These are phyloP conservation scores for Alternaria ventricosa DNA, from an alignment of 2,329 filamentous ascomycete genomes.

Conservation along the genomic window DNA sequence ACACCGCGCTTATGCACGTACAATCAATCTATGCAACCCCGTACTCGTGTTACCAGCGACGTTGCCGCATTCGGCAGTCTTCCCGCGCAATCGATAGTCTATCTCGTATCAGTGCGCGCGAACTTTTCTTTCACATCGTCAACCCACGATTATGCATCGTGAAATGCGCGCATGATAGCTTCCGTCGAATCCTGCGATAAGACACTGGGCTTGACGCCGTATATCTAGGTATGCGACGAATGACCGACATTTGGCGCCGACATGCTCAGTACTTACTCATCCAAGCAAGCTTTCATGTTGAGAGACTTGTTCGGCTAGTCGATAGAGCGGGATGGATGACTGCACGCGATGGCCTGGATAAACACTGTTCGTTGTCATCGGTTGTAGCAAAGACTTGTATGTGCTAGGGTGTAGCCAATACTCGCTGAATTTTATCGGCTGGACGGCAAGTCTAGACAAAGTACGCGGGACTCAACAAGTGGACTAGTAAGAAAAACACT, in stretches of 20 bases:
- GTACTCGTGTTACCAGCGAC: conserved; percentile 1
- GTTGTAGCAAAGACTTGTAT: neutral
- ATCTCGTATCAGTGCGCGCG: conserved; percentile 6
- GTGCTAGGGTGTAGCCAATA: neutral
- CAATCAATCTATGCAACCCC: conserved; percentile 1
- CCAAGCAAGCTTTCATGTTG: neutral
- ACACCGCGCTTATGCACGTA: conserved; percentile 2
- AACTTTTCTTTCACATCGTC: neutral
- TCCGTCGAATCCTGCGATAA: neutral
- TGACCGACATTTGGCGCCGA: neutral
- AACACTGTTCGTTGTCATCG: neutral
- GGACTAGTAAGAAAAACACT: neutral
- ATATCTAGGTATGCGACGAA: neutral
- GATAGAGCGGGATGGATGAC: neutral
- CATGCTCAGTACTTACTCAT: neutral
- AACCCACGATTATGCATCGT: neutral
- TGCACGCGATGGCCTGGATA: neutral
- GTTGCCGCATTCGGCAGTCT: neutral
- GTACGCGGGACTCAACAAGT: neutral
- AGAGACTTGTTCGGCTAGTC: neutral
- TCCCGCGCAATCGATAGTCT: conserved; percentile 12
- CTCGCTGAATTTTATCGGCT: neutral
- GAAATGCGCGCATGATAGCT: neutral
- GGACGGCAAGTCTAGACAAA: neutral
- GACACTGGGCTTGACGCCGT: neutral